phyloP scores from a whole-genome alignment of 1,284 basidiomycete genomes.

The Microbotryum violaceum region DNA sequence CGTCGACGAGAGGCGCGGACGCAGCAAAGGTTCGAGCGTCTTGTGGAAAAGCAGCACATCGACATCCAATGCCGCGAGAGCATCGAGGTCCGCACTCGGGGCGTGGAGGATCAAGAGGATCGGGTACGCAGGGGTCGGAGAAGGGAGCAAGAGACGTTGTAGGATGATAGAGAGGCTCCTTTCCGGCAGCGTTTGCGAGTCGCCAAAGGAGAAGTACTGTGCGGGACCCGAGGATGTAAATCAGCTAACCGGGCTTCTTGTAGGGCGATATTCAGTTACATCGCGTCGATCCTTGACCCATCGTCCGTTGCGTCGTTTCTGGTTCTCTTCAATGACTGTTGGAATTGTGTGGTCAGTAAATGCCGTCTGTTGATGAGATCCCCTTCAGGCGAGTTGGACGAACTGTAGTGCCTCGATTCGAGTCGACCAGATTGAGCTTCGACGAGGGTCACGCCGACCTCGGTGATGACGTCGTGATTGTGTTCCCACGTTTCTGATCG shows the following conservation, averaged over 20 bases:
- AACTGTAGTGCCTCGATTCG: too few species aligned
- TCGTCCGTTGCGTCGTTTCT: slow-evolving; percentile 51
- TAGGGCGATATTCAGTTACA: not conserved
- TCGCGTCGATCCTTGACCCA: slow-evolving; percentile 58
- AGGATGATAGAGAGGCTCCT: not conserved
- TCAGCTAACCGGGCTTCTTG: not conserved
- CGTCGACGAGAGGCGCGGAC: slow-evolving; percentile 31
- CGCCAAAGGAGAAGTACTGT: slow-evolving; percentile 58
- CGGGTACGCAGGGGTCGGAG: slow-evolving; percentile 38
- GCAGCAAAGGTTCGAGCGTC: slow-evolving; percentile 44
- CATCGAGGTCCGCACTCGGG: slow-evolving; percentile 63
- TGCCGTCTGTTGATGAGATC: too few species aligned
- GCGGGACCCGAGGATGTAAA: not conserved
- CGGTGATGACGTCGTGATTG: too few species aligned
- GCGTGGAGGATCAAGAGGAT: slow-evolving; percentile 76
- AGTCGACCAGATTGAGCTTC: too few species aligned
- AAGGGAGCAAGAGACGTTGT: not conserved
- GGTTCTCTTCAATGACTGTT: slow-evolving; percentile 52
- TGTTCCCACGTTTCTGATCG: too few species aligned
- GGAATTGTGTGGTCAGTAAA: not conserved
- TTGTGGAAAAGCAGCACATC: slow-evolving; percentile 49
- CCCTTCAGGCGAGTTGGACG: too few species aligned
- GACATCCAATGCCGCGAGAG: slow-evolving; percentile 51
- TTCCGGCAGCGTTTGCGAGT: slow-evolving; percentile 50
- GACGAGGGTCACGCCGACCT: too few species aligned